Evolutionary conservation across 1,284 basidiomycete species (phyloP), one percentile per base, ranked within the genome.

Genomic region (Malassezia equina): DNA sequence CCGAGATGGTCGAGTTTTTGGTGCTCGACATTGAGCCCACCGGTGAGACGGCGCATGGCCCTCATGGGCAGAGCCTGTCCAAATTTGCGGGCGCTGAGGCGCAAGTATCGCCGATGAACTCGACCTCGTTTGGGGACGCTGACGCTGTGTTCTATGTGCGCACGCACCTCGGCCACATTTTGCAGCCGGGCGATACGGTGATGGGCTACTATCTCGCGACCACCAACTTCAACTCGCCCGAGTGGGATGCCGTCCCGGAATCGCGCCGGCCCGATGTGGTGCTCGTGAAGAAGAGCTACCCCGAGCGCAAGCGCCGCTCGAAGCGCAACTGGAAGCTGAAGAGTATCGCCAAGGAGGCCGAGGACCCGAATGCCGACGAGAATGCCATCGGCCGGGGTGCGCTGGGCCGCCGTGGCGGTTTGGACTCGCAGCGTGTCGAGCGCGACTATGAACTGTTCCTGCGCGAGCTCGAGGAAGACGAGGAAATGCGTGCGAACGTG

Each of bases 391-490:
- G 83, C 15, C 80, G 87, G 43, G 90, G 90, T 59, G 85, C 91
- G 4, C 83, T 94, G 33, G 90, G 90, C 1, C 79, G 90, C 47
- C 81, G 86, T 78, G 90, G 90, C 34, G 90, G 90, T 40, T 79
- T 90, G 48, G 91, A 96, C 76, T 82, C 86, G 77, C 86, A 83
- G 78, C 90, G 90, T 78, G 88, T 96, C 59, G 90, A 96, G 73
- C 84, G 88, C 73, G 93, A 96, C 73, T 98, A 96, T 75, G 93
- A 96, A 78, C 67, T 89, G 60, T 98, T 98, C 83, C 78, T 98
- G 76, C 82, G 88, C 48, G 91, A 96, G 68, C 77, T 98, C 54
- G 93, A 96, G 77, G 93, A 98, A 76, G 93, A 98, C 77, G 85
- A 86, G 47, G 93, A 96, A 79, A 79, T 96, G 80, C 82, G 93